Evolutionary conservation across 352 stramenopile species (phyloP), one percentile per base, ranked within the genome.

Genomic region (Phytophthora tubulina): DNA sequence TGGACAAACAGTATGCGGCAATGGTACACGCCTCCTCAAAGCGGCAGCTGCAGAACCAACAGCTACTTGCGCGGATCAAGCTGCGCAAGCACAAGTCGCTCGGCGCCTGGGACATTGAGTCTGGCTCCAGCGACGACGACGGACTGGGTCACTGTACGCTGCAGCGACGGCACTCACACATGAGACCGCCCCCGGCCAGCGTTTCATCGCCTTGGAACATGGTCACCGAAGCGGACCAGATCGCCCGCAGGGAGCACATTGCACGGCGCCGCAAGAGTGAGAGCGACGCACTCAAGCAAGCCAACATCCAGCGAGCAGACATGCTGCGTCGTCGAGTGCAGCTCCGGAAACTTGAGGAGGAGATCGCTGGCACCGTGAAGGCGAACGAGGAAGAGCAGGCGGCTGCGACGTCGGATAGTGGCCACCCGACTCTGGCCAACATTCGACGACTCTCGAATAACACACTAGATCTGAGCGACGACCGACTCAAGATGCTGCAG

Each of bases 321-420:
- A 86, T 91, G 78, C 63, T 94, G 33, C 82, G 82, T 3, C 82
- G 82, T 35, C 84, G 86, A 32, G 81, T 94, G 52, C 58, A 80
- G 46, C 75, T 94, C 11, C 80, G 85, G n/a, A 88, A 87, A 50
- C 73, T 94, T 3, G 86, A 94, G 44, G 73, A 89, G 50, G 86
- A 94, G 60, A 94, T 94, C 63, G 77, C 89, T 54, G 80, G 84
- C 11, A 84, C 86, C 6, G 88, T 92, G 36, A 81, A 90, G 45
- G 86, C 85, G 14, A 88, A 84, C 55, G 76, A 80, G 33, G 70
- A 78, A 54, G 69, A 72, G 8, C 53, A 77, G 36, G 44, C 68
- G 5, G 70, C 69, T 9, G 63, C 69, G 15, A 69, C 60, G n/a
- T 55, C 35, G 4, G 35, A 11, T 33, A 75, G 30, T 11, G n/a